phyloP scores from a whole-genome alignment of 345 rosid species.

The Salix udensis region DNA sequence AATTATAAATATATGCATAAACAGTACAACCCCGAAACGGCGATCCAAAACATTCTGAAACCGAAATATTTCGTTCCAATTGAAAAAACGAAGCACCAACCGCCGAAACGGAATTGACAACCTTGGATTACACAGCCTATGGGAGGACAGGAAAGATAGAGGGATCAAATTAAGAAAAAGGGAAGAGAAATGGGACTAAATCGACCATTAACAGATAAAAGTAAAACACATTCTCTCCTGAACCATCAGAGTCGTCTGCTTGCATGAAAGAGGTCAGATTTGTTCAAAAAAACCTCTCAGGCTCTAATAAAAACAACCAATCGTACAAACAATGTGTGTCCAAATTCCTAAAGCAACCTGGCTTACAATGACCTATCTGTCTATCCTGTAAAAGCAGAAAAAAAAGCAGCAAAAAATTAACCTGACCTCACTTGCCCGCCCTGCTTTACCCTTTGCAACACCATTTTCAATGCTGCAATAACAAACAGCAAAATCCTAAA shows the following conservation, averaged over 20 bases:
- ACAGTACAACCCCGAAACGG: no score
- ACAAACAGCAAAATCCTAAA: slow-evolving; percentile 23
- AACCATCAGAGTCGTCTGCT: background rate
- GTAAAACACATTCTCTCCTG: background rate
- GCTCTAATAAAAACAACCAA: slow-evolving; percentile 1
- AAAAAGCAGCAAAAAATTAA: background rate
- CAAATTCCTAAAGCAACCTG: background rate
- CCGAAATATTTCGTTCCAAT: no score
- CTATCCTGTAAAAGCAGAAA: slow-evolving; percentile 1
- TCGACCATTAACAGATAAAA: background rate
- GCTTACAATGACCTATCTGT: background rate
- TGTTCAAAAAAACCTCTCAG: background rate
- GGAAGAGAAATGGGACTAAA: background rate
- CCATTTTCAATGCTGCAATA: slow-evolving; percentile 33
- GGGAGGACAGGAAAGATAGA: background rate
- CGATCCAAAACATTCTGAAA: rapidly evolving
- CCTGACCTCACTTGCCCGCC: background rate
- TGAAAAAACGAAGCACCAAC: no score
- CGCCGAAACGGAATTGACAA: no score
- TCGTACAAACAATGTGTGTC: slow-evolving; percentile 12
- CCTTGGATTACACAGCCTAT: no score
- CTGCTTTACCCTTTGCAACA: slow-evolving; percentile 22
- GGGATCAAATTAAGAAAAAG: background rate
- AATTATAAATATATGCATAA: no score
- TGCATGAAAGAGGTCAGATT: background rate